phyloP scores from a whole-genome alignment of 2,329 filamentous ascomycete genomes.

The Talaromyces sp. region DNA sequence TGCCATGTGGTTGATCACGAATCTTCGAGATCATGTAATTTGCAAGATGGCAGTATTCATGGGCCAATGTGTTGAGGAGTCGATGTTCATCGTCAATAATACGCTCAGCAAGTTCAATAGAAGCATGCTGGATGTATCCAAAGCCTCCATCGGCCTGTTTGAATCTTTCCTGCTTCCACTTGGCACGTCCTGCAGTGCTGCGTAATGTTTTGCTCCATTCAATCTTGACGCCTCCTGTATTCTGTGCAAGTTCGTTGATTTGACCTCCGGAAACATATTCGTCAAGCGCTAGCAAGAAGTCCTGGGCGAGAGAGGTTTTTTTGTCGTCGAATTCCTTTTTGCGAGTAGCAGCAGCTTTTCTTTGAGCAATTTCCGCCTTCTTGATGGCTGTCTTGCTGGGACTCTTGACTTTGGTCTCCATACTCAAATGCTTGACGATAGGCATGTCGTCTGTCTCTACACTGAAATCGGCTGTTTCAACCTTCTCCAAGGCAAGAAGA shows the following conservation, averaged over 20 bases:
- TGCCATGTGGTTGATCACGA: conserved; percentile 73
- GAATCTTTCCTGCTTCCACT: conserved; percentile 62
- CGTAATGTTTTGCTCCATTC: conserved; percentile 61
- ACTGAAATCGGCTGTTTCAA: conserved; percentile 23
- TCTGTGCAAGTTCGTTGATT: conserved; percentile 46
- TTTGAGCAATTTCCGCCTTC: conserved; percentile 35
- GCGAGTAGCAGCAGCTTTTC: conserved; percentile 33
- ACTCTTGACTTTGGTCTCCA: conserved; percentile 22
- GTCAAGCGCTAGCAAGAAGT: conserved; percentile 57
- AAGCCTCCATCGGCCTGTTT: conserved; percentile 23
- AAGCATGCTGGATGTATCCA: conserved; percentile 56
- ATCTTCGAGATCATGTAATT: conserved; percentile 83
- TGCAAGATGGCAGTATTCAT: conserved; percentile 92
- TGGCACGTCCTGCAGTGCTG: conserved; percentile 62
- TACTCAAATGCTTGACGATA: not conserved
- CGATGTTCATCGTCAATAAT: conserved; percentile 75
- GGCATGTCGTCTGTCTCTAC: not conserved
- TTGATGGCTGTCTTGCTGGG: conserved; percentile 40
- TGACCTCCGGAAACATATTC: conserved; percentile 47
- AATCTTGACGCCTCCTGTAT: conserved; percentile 57
- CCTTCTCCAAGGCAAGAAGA: conserved; percentile 33
- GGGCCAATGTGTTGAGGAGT: conserved; percentile 85
- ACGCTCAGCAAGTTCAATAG: conserved; percentile 84
- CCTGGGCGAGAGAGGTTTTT: conserved; percentile 52
- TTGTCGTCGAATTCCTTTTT: conserved; percentile 52